Base-by-base conservation (phyloP, 208 protist genomes). In the Lotmaria passim region DNA sequence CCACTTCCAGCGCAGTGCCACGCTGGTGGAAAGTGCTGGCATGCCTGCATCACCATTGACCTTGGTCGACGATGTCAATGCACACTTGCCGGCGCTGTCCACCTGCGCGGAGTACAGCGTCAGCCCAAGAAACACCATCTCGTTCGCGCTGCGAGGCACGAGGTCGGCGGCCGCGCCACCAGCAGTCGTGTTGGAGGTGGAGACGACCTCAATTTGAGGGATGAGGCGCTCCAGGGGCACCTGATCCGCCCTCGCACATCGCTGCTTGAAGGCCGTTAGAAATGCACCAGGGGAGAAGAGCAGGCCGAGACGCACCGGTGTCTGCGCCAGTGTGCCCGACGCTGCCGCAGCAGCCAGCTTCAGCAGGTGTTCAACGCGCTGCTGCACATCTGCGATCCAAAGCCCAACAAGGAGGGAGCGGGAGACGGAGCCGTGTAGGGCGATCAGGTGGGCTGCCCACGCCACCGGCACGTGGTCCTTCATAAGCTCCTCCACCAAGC, bases 231-330 rank as follows among this genome's bases (percentile, higher is more conserved):
- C 98, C 3, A 99, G 82, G 2, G 98, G 94, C 77, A 92, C 89
- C 14, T 75, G 46, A 39, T 91, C 81, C 8, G 69, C 62, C 36
- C 97, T 87, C 30, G 97, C 94, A 15, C 85, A 92, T 39, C 94
- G 81, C 89, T 99, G 98, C 67, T 98, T 91, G 26, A 96, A 98
- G n/a, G 98, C 98, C 24, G 98, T 99, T 38, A 99, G 79, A 72
- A 98, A 99, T 0, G 98, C 98, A 21, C 97, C 95, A 11, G 98
- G 98, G 11, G 83, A 77, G 61, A 99, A 98, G 15, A 99, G 88
- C 17, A 96, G 86, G 21, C 98, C 98, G 2, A 99, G 75, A 55
- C 91, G 93, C 14, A 99, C 67, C 60, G 81, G 70, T 47, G 52
- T 73, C 17, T 30, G 63, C 24, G 47, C 46, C 28, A 87, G 67